Percentiles rank a stretch among this genome's conserved stretches.
phyloP scores from a whole-genome alignment of 2,329 filamentous ascomycete genomes.

The Cytospora chrysosperma region DNA sequence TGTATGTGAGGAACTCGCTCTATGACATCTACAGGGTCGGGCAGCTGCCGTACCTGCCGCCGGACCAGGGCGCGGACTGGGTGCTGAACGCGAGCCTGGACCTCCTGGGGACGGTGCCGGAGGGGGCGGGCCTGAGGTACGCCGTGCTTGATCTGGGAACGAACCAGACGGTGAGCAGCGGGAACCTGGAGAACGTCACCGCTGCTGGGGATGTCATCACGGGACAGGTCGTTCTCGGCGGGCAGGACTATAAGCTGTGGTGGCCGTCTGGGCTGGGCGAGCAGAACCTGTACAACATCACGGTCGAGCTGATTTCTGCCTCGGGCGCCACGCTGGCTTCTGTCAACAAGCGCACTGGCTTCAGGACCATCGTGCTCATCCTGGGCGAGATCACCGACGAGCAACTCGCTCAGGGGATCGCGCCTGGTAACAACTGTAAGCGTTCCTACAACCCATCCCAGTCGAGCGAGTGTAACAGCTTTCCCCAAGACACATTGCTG shows the following conservation, averaged over 20 bases:
- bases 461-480: background rate
- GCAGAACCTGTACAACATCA: constrained; percentile 58
- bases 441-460: background rate
- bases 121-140: constrained; percentile 44
- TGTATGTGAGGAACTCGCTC: constrained; percentile 42
- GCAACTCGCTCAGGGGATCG: constrained; percentile 52
- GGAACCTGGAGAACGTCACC: constrained; percentile 40
- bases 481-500: background rate
- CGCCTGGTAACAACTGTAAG: constrained; percentile 31
- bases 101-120: constrained; percentile 48
- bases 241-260: constrained; percentile 53
- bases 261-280: constrained; percentile 58
- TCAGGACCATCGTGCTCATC: constrained; percentile 62
- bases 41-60: constrained; percentile 57
- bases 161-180: constrained; percentile 39
- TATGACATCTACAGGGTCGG: constrained; percentile 59
- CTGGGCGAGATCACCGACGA: constrained; percentile 51
- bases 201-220: constrained; percentile 45
- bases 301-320: constrained; percentile 44
- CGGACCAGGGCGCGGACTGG: constrained; percentile 57
- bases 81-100: constrained; percentile 61
- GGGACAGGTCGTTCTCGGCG: constrained; percentile 45
- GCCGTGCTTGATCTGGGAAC: constrained; percentile 43
- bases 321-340: constrained; percentile 39
- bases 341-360: constrained; percentile 56